Percentiles rank a stretch among this genome's conserved stretches.
These are phyloP conservation scores for Cephaloascus fragrans DNA, from an alignment of 805 yeast species.

Conservation along the genomic window DNA sequence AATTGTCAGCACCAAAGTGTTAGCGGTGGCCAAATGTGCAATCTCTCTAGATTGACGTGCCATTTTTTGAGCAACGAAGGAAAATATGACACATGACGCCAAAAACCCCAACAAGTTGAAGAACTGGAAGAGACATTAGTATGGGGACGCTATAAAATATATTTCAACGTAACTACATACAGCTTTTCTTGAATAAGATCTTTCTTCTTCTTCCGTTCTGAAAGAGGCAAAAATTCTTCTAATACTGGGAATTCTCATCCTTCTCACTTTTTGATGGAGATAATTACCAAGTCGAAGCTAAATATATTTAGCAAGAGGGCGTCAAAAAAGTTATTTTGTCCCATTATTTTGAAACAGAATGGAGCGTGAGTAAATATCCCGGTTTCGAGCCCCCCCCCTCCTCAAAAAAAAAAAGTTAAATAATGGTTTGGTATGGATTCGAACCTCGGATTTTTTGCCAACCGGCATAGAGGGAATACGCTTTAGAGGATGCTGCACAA, in stretches of 20 bases:
- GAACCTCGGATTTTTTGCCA: too few relatives aligned
- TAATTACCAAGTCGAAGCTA: background rate
- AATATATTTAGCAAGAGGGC: background rate
- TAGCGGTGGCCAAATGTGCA: constrained; percentile 19
- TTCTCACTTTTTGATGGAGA: background rate
- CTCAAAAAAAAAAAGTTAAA: too few relatives aligned
- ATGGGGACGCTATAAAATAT: too few relatives aligned
- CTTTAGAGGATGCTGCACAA: too few relatives aligned
- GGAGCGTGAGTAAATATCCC: too few relatives aligned
- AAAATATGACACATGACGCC: constrained; percentile 72
- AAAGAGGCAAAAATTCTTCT: constrained; percentile 74
- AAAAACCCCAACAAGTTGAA: constrained; percentile 71
- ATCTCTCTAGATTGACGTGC: constrained; percentile 21
- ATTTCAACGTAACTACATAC: constrained; percentile 15
- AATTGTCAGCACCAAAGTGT: constrained; percentile 15
- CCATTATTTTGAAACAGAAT: too few relatives aligned
- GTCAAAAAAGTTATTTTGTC: too few relatives aligned
- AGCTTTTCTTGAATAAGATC: constrained; percentile 66
- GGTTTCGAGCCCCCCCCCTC: too few relatives aligned
- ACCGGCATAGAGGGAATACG: too few relatives aligned
- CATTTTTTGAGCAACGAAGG: constrained; percentile 63
- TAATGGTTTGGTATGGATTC: too few relatives aligned
- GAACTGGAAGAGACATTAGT: too few relatives aligned
- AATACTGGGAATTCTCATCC: constrained; percentile 62
- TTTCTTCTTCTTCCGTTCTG: constrained; percentile 79